Evolutionary conservation across 2,329 filamentous ascomycete species (phyloP).

Genomic region (Cytospora piceicola): DNA sequence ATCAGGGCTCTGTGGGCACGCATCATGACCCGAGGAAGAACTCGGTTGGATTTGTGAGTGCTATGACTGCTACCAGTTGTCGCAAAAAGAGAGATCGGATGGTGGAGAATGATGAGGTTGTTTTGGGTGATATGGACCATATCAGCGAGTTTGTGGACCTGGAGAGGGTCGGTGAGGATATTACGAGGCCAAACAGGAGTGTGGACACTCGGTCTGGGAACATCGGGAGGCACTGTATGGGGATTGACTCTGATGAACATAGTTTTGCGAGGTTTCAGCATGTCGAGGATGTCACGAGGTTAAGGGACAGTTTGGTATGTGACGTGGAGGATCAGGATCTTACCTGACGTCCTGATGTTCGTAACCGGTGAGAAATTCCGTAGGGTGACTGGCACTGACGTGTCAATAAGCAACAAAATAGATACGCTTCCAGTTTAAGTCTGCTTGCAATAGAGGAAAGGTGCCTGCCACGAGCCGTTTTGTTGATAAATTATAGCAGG

Average conservation of each 20-base stretch:
- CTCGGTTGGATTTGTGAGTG: constrained; percentile 16
- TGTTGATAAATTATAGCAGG: too few species aligned
- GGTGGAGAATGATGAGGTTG: constrained; percentile 10
- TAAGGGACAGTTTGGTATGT: not conserved
- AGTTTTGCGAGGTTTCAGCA: constrained; percentile 24
- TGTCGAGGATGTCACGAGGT: constrained; percentile 18
- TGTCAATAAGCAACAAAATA: not conserved
- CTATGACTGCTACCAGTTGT: not conserved
- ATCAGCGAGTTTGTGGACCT: constrained; percentile 26
- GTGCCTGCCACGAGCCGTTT: too few species aligned
- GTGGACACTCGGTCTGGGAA: not conserved
- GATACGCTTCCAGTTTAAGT: not conserved
- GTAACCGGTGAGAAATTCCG: not conserved
- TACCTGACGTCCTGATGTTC: not conserved
- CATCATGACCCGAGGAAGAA: constrained; percentile 14
- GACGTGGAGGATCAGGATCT: not conserved
- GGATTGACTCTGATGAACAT: not conserved
- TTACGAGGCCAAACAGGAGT: constrained; percentile 9
- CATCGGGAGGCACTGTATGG: not conserved
- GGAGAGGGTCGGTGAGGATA: constrained; percentile 6
- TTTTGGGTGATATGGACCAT: constrained; percentile 22
- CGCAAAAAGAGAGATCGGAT: constrained; percentile 10
- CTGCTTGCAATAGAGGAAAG: not conserved
- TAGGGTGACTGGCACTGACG: not conserved
- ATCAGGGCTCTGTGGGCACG: not conserved